Base-by-base conservation (phyloP, 179 eudicot species). In the Beta lomatogona region DNA sequence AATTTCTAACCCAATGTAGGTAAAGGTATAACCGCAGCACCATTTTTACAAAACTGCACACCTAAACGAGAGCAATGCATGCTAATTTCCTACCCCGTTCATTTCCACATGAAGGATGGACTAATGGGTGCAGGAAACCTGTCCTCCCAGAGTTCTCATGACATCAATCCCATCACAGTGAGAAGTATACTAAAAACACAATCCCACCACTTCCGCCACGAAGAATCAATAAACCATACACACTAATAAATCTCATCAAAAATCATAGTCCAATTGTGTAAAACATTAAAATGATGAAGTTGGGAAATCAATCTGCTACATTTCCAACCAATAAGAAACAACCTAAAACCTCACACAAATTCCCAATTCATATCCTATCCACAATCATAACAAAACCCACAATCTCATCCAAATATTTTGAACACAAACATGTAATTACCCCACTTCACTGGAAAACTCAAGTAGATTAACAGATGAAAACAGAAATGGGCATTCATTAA, bases 321-420 rank as follows among this genome's bases (percentile, higher is more conserved):
- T 41, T 58, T n/a, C 15, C 52, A 69, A 45, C 28, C 21, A 45
- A 59, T 0, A 22, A 5, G 59, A 45, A 22, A n/a, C 5, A 45
- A 61, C 10, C 10, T 48, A 1, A 48, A 48, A 48, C 9, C 53
- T 9, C 53, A 48, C 53, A 48, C 77, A 55, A 76, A 36, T 36
- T 36, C 63, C 66, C 80, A 50, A 68, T 50, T 11, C 78, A 65
- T 54, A 46, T 25, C 58, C 76, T 44, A 73, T 41, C 74, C 76
- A 75, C 59, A 79, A 48, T 73, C 36, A 78, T 52, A 72, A 18
- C 61, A 53, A 52, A 80, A 4, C 66, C 73, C 73, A 13, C 14
- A 11, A 73, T 31, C 60, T 67, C 54, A 74, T 73, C 72, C 76
- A 55, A 79, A 22, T 18, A 45, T 15, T 69, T 5, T 64, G 13